phyloP scores from a whole-genome alignment of 768 basidiomycete genomes.

The Trametes maxima region DNA sequence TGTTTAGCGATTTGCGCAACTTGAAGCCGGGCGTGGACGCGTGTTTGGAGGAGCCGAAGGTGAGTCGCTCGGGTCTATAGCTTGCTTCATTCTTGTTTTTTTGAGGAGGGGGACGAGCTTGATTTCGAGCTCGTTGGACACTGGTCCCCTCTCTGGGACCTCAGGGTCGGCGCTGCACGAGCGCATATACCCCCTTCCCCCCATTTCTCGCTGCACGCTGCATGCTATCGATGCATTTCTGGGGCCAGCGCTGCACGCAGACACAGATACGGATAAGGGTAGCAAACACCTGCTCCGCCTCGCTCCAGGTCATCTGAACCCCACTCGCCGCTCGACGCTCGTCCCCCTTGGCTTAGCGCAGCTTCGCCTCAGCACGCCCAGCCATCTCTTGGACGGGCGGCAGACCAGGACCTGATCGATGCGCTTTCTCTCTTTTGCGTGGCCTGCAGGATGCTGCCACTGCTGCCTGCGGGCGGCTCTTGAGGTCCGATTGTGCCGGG shows the following conservation, averaged over 20 bases:
- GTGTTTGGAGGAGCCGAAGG: slow-evolving; percentile 95
- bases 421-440: too few species aligned
- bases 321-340: too few species aligned
- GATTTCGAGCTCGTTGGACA: not conserved
- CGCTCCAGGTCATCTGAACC: too few species aligned
- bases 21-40: slow-evolving; percentile 93
- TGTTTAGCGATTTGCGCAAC: slow-evolving; percentile 91
- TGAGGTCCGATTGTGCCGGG: slow-evolving; percentile 8
- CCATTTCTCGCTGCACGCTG: not conserved
- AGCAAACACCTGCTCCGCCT: too few species aligned
- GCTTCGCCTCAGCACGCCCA: not conserved
- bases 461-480: not conserved
- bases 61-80: slow-evolving; percentile 31
- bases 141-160: too few species aligned
- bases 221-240: not conserved
- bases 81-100: not conserved
- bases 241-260: too few species aligned
- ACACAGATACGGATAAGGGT: too few species aligned
- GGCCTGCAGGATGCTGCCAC: not conserved
- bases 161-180: too few species aligned
- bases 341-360: too few species aligned
- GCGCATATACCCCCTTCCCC: too few species aligned
- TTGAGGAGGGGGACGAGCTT: not conserved
- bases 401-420: too few species aligned
- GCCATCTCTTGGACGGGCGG: not conserved